These are phyloP conservation scores for Inonotus hispidus DNA, from an alignment of 1,284 basidiomycete genomes.

Conservation along the genomic window DNA sequence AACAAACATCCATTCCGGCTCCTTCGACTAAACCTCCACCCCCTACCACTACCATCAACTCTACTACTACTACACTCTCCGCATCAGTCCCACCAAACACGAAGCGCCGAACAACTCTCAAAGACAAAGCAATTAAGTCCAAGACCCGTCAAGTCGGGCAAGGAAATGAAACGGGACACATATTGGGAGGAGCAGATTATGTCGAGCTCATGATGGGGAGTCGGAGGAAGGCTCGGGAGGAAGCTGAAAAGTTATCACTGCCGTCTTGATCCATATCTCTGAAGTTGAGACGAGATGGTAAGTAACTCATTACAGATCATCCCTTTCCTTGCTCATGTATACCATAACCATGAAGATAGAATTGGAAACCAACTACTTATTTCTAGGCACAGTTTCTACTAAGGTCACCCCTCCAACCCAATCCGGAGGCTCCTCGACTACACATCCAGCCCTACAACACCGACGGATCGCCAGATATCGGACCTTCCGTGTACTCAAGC, in stretches of 20 bases:
- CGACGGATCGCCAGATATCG: too few species aligned
- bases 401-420: too few species aligned
- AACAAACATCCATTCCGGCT: too few species aligned
- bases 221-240: slow-evolving; percentile 53
- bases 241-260: slow-evolving; percentile 52
- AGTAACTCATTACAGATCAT: not conserved
- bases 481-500: too few species aligned
- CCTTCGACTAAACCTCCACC: slow-evolving; percentile 14
- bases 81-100: slow-evolving; percentile 33
- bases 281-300: not conserved
- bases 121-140: slow-evolving; percentile 31
- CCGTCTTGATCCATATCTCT: not conserved
- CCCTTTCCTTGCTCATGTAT: not conserved
- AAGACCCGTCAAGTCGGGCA: slow-evolving; percentile 24
- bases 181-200: slow-evolving; percentile 74
- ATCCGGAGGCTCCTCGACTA: too few species aligned
- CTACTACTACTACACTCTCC: slow-evolving; percentile 17
- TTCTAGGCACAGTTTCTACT: too few species aligned
- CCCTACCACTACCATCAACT: slow-evolving; percentile 16
- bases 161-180: slow-evolving; percentile 31
- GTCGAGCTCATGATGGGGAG: slow-evolving; percentile 68
- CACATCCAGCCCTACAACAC: too few species aligned
- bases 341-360: not conserved
- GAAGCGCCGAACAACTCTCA: slow-evolving; percentile 36
- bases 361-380: too few species aligned